Evolutionary conservation across 2,329 filamentous ascomycete genomes (phyloP).

Genomic region (Aspergillus versicolor): DNA sequence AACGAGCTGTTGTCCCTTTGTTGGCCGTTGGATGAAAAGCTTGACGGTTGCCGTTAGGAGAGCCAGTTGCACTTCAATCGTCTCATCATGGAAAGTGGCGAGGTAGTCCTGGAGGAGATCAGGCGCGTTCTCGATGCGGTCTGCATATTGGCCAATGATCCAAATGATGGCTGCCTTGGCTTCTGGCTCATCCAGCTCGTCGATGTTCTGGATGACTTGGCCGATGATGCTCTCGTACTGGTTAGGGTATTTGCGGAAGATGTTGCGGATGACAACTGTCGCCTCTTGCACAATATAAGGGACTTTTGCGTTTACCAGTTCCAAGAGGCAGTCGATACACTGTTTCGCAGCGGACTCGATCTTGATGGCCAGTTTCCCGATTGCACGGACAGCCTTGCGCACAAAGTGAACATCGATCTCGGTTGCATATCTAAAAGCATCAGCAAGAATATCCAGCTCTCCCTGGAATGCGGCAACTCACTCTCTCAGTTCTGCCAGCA

Average conservation of each 20-base stretch:
- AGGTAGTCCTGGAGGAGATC: slow-evolving; percentile 92
- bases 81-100: slow-evolving; percentile 89
- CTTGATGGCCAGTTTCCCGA: slow-evolving; percentile 97
- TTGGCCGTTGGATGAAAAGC: slow-evolving; percentile 94
- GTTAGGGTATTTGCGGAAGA: slow-evolving; percentile 98
- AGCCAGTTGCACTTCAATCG: slow-evolving; percentile 91
- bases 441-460: background rate
- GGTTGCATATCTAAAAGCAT: slow-evolving; percentile 67
- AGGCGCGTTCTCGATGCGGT: slow-evolving; percentile 95
- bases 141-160: slow-evolving; percentile 98
- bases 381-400: slow-evolving; percentile 93
- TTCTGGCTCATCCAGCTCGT: slow-evolving; percentile 94
- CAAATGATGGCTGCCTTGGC: slow-evolving; percentile 98
- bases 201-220: slow-evolving; percentile 91
- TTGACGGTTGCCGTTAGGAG: slow-evolving; percentile 96
- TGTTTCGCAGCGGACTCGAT: slow-evolving; percentile 89
- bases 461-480: slow-evolving; percentile 42
- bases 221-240: slow-evolving; percentile 98
- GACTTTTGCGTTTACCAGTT: slow-evolving; percentile 95
- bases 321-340: slow-evolving; percentile 89
- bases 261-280: slow-evolving; percentile 97
- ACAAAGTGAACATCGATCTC: slow-evolving; percentile 99
- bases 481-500: slow-evolving; percentile 89
- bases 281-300: slow-evolving; percentile 99
- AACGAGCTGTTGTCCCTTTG: slow-evolving; percentile 88